Evolutionary conservation across 257 asterid genomes (phyloP), one percentile per base, ranked within the genome.

Genomic region (Nicotiana obtusifolia): DNA sequence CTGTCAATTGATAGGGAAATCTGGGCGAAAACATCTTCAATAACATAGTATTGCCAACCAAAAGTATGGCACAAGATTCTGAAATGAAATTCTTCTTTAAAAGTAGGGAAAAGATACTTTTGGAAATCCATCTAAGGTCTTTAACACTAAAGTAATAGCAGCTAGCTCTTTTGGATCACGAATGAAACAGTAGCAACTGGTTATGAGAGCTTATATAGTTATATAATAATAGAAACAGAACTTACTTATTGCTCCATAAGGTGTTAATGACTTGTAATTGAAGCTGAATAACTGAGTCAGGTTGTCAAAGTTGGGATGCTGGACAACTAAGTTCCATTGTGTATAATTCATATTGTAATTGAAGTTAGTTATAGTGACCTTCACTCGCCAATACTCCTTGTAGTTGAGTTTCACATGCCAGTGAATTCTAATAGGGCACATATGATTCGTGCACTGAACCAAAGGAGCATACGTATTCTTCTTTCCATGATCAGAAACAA

Each of bases 351-450:
- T 78, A 59, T 77, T 80, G 81, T 82, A 85, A 75, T 85, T 82
- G 77, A 85, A 85, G 77, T 81, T 85, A 47, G 87, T 82, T 64
- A 85, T 82, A 5, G 85, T 82, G 73, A 85, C 73, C 65, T 77
- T 82, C 44, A 85, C 83, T 19, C 83, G 44, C 87, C 83, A 85
- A 54, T 82, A 85, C 59, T 81, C 85, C 61, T 82, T 82, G 81
- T 59, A 76, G 28, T 71, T 85, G 52, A 78, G 85, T 56, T 78
- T 78, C 37, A 85, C 85, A 52, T 82, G 85, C 85, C 85, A 82
- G n/a, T 82, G 87, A 69, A 85, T 56, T 41, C 83, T 61, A 59
- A 85, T 69, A 3, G 85, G 85, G 59, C 85, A 85, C 85, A 85
- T 82, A 52, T 82, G 85, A 78, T 65, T 69, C 8, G 83, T 68